phyloP scores from a whole-genome alignment of 192 early-diverging fungal species.

The Allomyces macrogynus region DNA sequence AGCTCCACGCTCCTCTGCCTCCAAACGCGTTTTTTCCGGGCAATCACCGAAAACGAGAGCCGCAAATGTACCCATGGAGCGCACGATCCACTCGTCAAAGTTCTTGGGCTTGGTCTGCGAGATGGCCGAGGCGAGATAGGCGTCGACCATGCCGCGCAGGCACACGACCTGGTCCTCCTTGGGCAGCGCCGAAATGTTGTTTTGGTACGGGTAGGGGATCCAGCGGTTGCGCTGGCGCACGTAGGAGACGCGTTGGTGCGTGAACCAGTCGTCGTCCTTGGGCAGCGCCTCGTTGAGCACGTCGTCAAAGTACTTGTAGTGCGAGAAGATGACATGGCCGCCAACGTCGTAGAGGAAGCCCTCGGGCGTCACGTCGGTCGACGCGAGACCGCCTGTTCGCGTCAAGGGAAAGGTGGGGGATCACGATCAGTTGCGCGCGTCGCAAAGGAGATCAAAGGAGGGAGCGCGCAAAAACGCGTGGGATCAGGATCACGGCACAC shows the following conservation, averaged over 20 bases:
- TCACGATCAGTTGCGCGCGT: too few relatives aligned
- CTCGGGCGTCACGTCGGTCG: constrained; percentile 13
- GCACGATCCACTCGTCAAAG: constrained; percentile 18
- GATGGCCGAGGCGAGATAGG: constrained; percentile 4
- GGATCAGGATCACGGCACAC: too few relatives aligned
- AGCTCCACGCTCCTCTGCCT: too few relatives aligned
- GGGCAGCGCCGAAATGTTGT: constrained; percentile 17
- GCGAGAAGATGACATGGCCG: constrained; percentile 17
- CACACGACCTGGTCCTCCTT: constrained; percentile 12
- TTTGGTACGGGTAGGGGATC: constrained; percentile 18
- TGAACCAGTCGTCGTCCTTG: constrained; percentile 11
- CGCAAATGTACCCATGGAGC: constrained; percentile 9
- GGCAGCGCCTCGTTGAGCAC: constrained; percentile 11
- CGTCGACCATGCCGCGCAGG: constrained; percentile 13
- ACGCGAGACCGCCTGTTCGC: constrained; percentile 10
- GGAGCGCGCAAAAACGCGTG: too few relatives aligned
- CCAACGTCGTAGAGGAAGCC: constrained; percentile 16
- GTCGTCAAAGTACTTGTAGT: constrained; percentile 16
- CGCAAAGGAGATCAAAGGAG: too few relatives aligned
- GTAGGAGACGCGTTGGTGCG: constrained; percentile 14
- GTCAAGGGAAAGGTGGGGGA: too few relatives aligned
- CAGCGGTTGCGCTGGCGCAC: constrained; percentile 12
- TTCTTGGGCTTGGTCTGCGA: constrained; percentile 8
- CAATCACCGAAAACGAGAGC: too few relatives aligned
- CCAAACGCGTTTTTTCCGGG: too few relatives aligned